Evolutionary conservation across 352 stramenopile genomes (phyloP).

Genomic region (Phytophthora nicotianae): DNA sequence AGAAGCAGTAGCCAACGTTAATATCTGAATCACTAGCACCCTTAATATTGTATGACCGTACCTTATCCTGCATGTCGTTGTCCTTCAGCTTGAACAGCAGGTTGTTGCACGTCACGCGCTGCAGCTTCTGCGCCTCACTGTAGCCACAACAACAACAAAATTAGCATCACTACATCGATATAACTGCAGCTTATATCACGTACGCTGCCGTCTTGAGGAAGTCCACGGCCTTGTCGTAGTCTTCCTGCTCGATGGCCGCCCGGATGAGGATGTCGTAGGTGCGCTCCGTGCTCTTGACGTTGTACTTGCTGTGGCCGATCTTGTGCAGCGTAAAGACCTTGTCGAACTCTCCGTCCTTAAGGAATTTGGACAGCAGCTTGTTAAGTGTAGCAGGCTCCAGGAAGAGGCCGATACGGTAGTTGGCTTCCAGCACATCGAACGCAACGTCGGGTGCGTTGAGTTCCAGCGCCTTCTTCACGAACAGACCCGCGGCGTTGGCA

Average conservation of each 20-base stretch:
- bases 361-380: conserved; percentile 85
- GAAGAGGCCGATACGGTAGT: conserved; percentile 86
- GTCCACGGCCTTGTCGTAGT: conserved; percentile 74
- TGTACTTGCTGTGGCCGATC: conserved; percentile 79
- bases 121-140: conserved; percentile 73
- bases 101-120: conserved; percentile 89
- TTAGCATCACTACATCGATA: conserved; percentile 1
- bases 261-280: conserved; percentile 88
- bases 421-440: conserved; percentile 80
- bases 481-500: conserved; percentile 71
- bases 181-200: conserved; percentile 20
- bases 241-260: conserved; percentile 72
- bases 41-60: neutral
- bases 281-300: conserved; percentile 83
- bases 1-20: neutral
- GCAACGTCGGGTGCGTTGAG: conserved; percentile 70
- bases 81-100: conserved; percentile 88
- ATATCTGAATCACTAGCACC: neutral
- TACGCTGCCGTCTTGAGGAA: conserved; percentile 80
- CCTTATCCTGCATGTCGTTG: conserved; percentile 71
- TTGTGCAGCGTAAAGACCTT: conserved; percentile 82
- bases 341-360: conserved; percentile 77
- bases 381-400: conserved; percentile 81
- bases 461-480: conserved; percentile 87
- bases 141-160: conserved; percentile 6